Base-by-base conservation (phyloP, 2,329 filamentous ascomycete species). In the Fusarium chlamydosporum region DNA sequence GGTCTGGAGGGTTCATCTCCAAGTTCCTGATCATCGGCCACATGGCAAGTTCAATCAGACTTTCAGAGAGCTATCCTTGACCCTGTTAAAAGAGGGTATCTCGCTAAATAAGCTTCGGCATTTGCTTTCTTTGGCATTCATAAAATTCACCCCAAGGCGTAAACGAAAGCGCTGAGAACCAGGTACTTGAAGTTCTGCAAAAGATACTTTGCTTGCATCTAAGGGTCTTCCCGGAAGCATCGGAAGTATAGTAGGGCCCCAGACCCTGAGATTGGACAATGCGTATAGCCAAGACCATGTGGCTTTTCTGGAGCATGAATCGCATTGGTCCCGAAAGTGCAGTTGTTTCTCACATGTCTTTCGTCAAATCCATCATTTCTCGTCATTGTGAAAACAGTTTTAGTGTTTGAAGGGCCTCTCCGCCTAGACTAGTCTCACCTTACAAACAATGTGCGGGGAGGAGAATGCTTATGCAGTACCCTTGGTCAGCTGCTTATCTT, bases 401-500 rank as follows among this genome's bases (percentile, higher is more conserved):
- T 16, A 23, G n/a, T 23, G 10, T 20, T 47, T 42, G 23, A 26
- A 35, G 29, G 26, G 26, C 40, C n/a, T 29, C 42, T 58, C 51
- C 43, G 41, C 41, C 35, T 56, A 15, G 27, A 47, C 35, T 62
- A 62, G 59, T 11, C 33, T 48, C 20, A 42, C 60, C 52, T 65
- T 59, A 65, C 45, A 65, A 65, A 52, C 18, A 35, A 41, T n/a
- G 11, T 59, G 61, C n/a, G 60, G 41, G 42, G 35, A 27, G 35
- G 46, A 23, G 7, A 33, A 23, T 29, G n/a, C 35, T 16, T 33
- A 27, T 34, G 37, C 12, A 18, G 20, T 15, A 12, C 29, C 15
- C 15, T 56, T 40, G 35, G 38, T 62, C 65, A 68, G 64, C 62
- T 67, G 64, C 46, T 62, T 66, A 40, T 60, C 18, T 46, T 56